Percentiles rank a stretch among this genome's conserved stretches.
These are phyloP conservation scores for Pleurotus pulmonarius DNA, from an alignment of 768 basidiomycete genomes.

Conservation along the genomic window DNA sequence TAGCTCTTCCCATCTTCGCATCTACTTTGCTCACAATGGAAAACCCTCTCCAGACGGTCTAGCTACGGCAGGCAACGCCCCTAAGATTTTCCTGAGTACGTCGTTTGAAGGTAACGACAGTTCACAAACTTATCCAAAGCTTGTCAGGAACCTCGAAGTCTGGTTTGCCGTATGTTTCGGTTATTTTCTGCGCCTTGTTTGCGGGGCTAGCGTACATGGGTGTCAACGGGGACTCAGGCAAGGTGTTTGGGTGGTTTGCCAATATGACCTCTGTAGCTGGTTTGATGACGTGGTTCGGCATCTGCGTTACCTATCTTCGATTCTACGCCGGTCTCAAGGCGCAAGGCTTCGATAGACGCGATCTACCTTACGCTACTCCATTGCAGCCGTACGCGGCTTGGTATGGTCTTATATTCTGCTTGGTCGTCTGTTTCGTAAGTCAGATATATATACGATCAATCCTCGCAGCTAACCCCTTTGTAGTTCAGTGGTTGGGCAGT, in stretches of 20 bases:
- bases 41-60: conserved; percentile 59
- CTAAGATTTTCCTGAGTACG: conserved; percentile 61
- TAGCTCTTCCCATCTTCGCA: conserved; percentile 8
- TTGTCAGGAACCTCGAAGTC: conserved; percentile 43
- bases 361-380: conserved; percentile 64
- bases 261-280: conserved; percentile 70
- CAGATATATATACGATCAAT: background rate
- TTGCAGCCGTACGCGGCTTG: conserved; percentile 77
- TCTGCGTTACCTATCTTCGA: conserved; percentile 71
- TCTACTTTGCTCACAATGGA: conserved; percentile 5
- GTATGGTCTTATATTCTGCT: conserved; percentile 38
- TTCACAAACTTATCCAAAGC: background rate
- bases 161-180: conserved; percentile 75
- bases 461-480: background rate
- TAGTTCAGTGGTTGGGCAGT: conserved; percentile 44
- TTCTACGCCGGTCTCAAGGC: conserved; percentile 81
- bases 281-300: conserved; percentile 82
- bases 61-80: conserved; percentile 77
- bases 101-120: background rate
- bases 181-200: conserved; percentile 68
- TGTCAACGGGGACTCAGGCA: conserved; percentile 57
- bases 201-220: conserved; percentile 81
- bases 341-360: conserved; percentile 72
- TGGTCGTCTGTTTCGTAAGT: conserved; percentile 63
- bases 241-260: conserved; percentile 77